Evolutionary conservation across 140 eudicot species (phyloP), one percentile per base, ranked within the genome.

Genomic region (Anethum foeniculum): DNA sequence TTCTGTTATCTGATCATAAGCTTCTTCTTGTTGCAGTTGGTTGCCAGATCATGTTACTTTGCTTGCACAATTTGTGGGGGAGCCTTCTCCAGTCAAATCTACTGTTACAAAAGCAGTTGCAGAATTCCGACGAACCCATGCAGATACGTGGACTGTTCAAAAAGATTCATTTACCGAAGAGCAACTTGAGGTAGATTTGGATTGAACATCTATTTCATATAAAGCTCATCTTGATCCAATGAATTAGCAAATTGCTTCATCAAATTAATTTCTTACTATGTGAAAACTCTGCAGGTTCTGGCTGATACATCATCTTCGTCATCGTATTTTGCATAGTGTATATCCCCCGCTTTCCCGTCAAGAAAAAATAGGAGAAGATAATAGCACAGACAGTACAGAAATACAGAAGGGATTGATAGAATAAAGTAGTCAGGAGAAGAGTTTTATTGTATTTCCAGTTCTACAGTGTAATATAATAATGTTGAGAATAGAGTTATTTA

Each of bases 101-200:
- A 92, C 99, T 1, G 99, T 92, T 48, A 95, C 99, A 83, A 92
- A 95, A 88, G 99, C 99, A 15, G 88, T 95, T 85, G 99, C 99
- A 30, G 99, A 92, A 85, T 95, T 92, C 77, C 97, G 99, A 23
- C 91, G 97, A 71, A 95, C 99, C 77, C 99, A 95, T 84, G 99
- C 99, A 51, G 99, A 92, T 83, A 95, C 97, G 51, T 95, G 99
- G 97, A 92, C 86, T 80, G 83, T 92, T 77, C 99, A 95, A 41
- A 92, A 90, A 87, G 97, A 92, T 84, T 86, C 86, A 58, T 95
- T 95, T 64, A 89, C 97, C 2, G 97, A 95, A 88, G 99, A 95
- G 78, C 99, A 95, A 51, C 97, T 95, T 56, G 99, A 95, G 99
- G 99, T 91, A 89, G 21, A 11, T 80, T 32, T 67, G 41, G 2